phyloP scores from a whole-genome alignment of 2,329 filamentous ascomycete genomes.

The Fusarium falciforme region DNA sequence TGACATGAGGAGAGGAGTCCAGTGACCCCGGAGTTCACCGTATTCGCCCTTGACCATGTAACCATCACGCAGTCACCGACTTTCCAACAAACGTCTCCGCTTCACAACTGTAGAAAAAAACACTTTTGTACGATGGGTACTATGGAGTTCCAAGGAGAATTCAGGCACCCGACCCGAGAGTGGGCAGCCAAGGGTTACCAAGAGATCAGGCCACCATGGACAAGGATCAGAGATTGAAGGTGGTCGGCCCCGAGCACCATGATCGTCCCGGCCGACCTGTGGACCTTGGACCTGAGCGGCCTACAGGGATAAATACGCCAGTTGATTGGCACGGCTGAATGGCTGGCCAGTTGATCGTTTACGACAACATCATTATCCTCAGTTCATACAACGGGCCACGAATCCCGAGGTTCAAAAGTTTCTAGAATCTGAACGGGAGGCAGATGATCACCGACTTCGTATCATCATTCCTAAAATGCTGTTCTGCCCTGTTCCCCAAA shows the following conservation, averaged over 20 bases:
- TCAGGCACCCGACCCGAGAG: not conserved
- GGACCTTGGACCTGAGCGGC: not conserved
- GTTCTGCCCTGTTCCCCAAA: constrained; percentile 20
- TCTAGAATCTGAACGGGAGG: not conserved
- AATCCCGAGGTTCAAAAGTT: not conserved
- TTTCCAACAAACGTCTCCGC: not conserved
- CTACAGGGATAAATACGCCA: not conserved
- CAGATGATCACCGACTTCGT: not conserved
- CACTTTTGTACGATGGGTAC: not conserved
- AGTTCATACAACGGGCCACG: not conserved
- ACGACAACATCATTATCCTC: not conserved
- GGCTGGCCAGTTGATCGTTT: not conserved
- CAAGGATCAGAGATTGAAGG: not conserved
- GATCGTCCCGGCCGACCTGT: not conserved
- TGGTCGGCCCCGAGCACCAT: not conserved
- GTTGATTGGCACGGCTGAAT: not conserved
- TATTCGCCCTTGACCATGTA: not conserved
- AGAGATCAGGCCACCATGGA: not conserved
- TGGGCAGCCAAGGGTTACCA: not conserved
- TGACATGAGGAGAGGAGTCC: not conserved
- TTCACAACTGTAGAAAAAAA: not conserved
- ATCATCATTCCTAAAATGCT: not conserved
- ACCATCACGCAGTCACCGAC: not conserved
- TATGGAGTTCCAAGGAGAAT: not conserved
- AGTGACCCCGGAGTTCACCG: not conserved